phyloP scores from a whole-genome alignment of 441 rosid genomes.

The Hura crepitans region DNA sequence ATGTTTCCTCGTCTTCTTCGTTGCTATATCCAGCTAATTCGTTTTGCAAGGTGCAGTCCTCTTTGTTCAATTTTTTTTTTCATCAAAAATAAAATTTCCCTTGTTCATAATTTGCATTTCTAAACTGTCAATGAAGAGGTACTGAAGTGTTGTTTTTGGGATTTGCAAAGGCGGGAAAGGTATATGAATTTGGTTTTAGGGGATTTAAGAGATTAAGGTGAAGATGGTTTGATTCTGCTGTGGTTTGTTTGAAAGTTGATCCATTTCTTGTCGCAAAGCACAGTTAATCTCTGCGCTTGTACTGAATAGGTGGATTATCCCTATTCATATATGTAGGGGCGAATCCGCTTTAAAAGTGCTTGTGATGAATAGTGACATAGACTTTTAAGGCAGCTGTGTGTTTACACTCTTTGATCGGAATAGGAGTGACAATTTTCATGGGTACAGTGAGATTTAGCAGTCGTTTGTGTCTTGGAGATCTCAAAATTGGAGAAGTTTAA shows the following conservation, averaged over 20 bases:
- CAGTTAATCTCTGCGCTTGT: not conserved
- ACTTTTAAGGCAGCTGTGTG: not conserved
- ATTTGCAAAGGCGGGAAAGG: not conserved
- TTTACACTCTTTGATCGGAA: not conserved
- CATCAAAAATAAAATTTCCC: not conserved
- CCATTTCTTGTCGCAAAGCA: not conserved
- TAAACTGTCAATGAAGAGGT: not conserved
- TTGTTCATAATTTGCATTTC: not conserved
- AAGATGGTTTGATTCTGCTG: not conserved
- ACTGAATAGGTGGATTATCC: not conserved
- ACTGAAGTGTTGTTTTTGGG: not conserved
- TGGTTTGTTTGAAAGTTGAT: slow-evolving; percentile 3
- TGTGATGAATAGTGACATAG: not conserved
- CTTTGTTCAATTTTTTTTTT: not conserved
- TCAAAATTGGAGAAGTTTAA: not conserved
- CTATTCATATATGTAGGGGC: not conserved
- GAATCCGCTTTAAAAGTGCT: not conserved
- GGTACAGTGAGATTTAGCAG: not conserved
- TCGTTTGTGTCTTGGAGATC: not conserved
- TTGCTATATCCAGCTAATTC: slow-evolving; percentile 41
- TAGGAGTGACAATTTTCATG: not conserved
- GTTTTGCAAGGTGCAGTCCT: slow-evolving; percentile 51
- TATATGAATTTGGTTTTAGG: not conserved
- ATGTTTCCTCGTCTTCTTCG: slow-evolving; percentile 38
- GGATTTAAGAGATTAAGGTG: slow-evolving; percentile 1